Percentiles rank a stretch among this genome's conserved stretches.
Evolutionary conservation across 768 basidiomycete species (phyloP).

Genomic region (Mycena galericulata): DNA sequence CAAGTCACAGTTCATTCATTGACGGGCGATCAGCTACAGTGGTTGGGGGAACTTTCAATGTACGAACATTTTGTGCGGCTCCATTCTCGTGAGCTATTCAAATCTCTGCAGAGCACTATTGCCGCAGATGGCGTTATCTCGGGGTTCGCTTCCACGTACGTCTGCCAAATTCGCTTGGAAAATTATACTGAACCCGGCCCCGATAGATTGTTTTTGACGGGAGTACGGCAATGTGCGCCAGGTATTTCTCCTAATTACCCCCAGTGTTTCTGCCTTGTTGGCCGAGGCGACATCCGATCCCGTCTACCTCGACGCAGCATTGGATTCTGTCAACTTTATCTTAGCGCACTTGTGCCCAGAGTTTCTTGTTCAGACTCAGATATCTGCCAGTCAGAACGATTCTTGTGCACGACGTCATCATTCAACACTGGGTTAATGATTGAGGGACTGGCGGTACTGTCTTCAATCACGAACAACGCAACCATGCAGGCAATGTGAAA

Average conservation of each 20-base stretch:
- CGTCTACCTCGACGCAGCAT: constrained; percentile 6
- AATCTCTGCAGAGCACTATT: neutral
- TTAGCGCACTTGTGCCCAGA: neutral
- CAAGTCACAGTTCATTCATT: neutral
- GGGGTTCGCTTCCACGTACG: constrained; percentile 1
- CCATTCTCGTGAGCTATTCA: neutral
- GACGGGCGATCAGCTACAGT: neutral
- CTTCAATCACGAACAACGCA: constrained; percentile 11
- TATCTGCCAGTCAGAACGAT: neutral
- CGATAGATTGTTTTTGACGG: constrained; percentile 8
- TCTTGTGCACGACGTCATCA: neutral
- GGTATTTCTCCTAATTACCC: neutral
- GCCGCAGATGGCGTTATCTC: neutral
- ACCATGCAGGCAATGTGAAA: neutral
- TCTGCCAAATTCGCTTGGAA: too few species aligned
- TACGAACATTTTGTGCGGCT: neutral
- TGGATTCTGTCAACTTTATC: constrained; percentile 5
- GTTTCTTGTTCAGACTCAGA: neutral
- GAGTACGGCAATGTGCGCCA: neutral
- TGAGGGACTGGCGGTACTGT: constrained; percentile 17
- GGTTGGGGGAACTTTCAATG: constrained; percentile 18
- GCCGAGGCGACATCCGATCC: constrained; percentile 28
- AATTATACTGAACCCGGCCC: neutral
- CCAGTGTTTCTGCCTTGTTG: constrained; percentile 24
- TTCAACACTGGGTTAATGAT: constrained; percentile 19